Evolutionary conservation across 2,329 filamentous ascomycete genomes (phyloP), one percentile per base, ranked within the genome.

Genomic region (Fusarium metavorans): DNA sequence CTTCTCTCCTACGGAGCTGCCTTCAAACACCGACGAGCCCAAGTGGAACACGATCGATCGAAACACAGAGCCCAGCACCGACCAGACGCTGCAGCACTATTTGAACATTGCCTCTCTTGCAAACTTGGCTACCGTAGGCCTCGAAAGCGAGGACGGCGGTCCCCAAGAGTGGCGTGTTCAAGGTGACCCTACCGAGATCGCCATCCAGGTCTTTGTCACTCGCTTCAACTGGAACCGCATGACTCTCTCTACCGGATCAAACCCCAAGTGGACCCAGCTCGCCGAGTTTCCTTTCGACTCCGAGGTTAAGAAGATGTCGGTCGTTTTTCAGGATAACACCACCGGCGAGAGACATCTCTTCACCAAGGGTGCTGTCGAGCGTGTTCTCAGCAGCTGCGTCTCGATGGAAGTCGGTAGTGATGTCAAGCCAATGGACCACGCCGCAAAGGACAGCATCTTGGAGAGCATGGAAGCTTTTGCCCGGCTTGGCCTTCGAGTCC

Each of bases 271-370:
- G 90, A 84, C 83, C 27, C 87, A 92, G 71, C 82, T 91, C 23
- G 89, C 90, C 1, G 93, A 94, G 76, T 93, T 92, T 66, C 92
- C 92, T 0, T 95, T 94, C 76, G 92, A 94, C 78, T 94, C 92
- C 0, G 89, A 89, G 65, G 88, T 94, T 71, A 94, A 94, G 85
- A 93, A 92, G 76, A 94, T 94, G 93, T 93, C 92, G 0, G 91
- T 93, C 35, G 90, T 94, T 56, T 93, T 92, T 80, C 79, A 86
- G 59, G 80, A 87, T 30, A 76, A 76, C 6, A 76, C 80, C 4
- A 83, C 79, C 1, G 79, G 81, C 30, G 80, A 84, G 52, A 84
- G 83, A 62, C 85, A 82, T 72, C 84, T 90, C 50, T 91, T 91
- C 77, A 91, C 89, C 63, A 92, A 91, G 78, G 91, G 90, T 60